Base-by-base conservation (phyloP, 352 stramenopile species). In the Aphanomyces stellatus region DNA sequence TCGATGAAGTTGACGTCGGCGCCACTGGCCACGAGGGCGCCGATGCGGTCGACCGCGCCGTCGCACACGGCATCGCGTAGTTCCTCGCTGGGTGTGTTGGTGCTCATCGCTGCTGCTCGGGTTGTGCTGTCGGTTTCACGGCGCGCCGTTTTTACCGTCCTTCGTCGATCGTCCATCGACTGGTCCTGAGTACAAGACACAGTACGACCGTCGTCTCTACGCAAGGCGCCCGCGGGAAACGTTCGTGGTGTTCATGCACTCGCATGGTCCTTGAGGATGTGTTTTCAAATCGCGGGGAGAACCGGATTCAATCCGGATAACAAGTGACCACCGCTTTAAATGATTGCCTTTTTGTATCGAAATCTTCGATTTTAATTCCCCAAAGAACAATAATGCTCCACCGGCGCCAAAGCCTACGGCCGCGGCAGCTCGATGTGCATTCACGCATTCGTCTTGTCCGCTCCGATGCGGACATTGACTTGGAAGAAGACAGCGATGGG, bases 381-480 rank as follows among this genome's bases (percentile, higher is more conserved):
- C n/a, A n/a, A n/a, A n/a, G n/a, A n/a, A n/a, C n/a, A 46, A 46
- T n/a, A 46, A 40, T 40, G 51, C 24, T 64, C 33, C 33, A 64
- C 35, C 80, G 85, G 30, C 85, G 88, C 55, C 85, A 88, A 74
- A 96, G 83, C 72, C 76, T 95, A 53, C 79, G 85, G 25, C 87
- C 88, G 62, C 84, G 88, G 56, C 85, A 92, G 74, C 89, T 96
- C 74, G 88, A 96, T 67, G 72, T 95, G 43, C 85, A 96, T 71
- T 83, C 85, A 74, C 81, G 77, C 57, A 93, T 96, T 75, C 78
- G 77, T 51, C 84, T 95, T 69, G 85, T 95, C 59, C 87, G 85
- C 42, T 79, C 81, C 37, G 83, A 91, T 69, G 82, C 90, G 37
- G 83, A 94, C 51, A 79, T 94, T 33, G 79, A 86, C 15, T 55